Percentiles rank a stretch among this genome's conserved stretches.
Evolutionary conservation across 805 yeast species (phyloP).

Genomic region (Candida arabinofermentans): DNA sequence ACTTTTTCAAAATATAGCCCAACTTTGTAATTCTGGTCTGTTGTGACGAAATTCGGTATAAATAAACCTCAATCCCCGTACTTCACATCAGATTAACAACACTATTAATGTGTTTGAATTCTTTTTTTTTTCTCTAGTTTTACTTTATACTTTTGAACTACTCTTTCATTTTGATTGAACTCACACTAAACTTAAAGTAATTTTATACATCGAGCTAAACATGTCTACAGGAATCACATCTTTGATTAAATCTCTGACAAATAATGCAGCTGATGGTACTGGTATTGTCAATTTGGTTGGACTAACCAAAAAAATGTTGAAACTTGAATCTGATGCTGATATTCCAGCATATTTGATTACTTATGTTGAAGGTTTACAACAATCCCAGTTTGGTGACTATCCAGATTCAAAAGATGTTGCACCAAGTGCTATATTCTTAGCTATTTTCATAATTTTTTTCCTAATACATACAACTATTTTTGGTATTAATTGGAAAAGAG

Average conservation of each 20-base stretch:
- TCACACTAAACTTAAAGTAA: neutral
- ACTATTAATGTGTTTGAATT: no score
- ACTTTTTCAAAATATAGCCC: no score
- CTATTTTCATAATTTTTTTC: slow-evolving; percentile 44
- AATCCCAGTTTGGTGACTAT: slow-evolving; percentile 60
- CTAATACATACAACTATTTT: slow-evolving; percentile 47
- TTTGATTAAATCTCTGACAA: slow-evolving; percentile 24
- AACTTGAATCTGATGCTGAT: slow-evolving; percentile 10
- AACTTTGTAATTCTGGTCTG: no score
- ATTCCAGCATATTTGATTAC: slow-evolving; percentile 40
- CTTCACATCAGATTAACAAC: no score
- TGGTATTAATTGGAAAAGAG: slow-evolving; percentile 43
- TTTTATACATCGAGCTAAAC: neutral
- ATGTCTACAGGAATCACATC: slow-evolving; percentile 19
- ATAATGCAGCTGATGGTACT: slow-evolving; percentile 48
- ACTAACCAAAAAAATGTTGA: slow-evolving; percentile 25
- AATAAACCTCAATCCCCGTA: no score
- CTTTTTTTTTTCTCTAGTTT: no score
- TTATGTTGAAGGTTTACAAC: slow-evolving; percentile 38
- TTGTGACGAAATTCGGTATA: no score
- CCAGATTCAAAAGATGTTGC: slow-evolving; percentile 51
- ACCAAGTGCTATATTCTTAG: slow-evolving; percentile 57
- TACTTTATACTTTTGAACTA: no score
- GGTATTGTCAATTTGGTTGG: slow-evolving; percentile 38
- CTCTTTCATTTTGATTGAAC: neutral